Base-by-base conservation (phyloP, 139 green algal species). In the Coelastrella sp. region DNA sequence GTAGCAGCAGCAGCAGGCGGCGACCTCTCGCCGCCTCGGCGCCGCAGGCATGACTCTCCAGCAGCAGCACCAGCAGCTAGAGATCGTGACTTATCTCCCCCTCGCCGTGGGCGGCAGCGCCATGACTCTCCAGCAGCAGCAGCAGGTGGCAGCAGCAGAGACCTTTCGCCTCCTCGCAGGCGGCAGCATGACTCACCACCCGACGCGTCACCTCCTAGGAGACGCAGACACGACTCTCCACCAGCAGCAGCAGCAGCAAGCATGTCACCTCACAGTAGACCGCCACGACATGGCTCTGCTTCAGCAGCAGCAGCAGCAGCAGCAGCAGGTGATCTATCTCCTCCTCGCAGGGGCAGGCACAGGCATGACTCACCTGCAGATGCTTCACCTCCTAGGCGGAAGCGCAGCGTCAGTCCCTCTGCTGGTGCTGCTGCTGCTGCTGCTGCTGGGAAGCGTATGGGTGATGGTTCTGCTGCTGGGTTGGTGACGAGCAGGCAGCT, bases 381-480 rank as follows among this genome's bases (percentile, higher is more conserved):
- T 81, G 78, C 15, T 25, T 63, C 35, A 8, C 49, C 78, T 11
- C 49, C 78, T 6, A 11, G 78, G 78, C 27, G 78, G 49, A 24
- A 24, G 70, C 82, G 89, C 27, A 80, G 89, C 60, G 19, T 24
- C 59, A 82, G 88, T 27, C 49, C 63, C 56, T 24, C 22, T 8
- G 8, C 76, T 22, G 84, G 78, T 22, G 84, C 76, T 22, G 65
- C 25, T 58, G 90, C 76, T 24, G 65, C 25, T 58, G 76, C 88
- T 78, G 24, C 59, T 24, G 82, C 74, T 49, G 59, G n/a, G 58
- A 63, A 10, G 0, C 89, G 90, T 15, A 97, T 97, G 95, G 91
- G 91, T 14, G 95, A 97, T 79, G 95, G 95, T 65, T 96, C 92
- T 0, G 59, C 89, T n/a, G 90, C 94, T 17, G 95, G 95, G 17